These are phyloP conservation scores for Corrigiola litoralis DNA, from an alignment of 179 eudicot species.

Conservation along the genomic window DNA sequence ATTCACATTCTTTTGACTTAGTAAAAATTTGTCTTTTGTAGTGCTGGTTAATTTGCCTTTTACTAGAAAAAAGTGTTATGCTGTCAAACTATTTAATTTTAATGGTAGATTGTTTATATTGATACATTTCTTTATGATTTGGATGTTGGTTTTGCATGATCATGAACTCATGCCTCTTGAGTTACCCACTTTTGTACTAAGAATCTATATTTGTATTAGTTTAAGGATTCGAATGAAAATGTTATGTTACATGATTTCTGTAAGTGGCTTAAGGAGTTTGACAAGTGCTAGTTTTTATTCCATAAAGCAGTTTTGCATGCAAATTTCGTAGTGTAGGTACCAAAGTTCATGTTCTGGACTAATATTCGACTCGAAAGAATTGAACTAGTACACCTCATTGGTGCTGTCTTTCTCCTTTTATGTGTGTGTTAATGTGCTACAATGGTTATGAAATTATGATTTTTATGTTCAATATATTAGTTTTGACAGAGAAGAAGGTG, in stretches of 20 bases:
- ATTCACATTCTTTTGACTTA: background rate
- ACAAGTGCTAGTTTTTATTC: background rate
- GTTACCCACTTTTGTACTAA: background rate
- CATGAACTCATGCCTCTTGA: too few relatives aligned
- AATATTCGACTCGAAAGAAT: too few relatives aligned
- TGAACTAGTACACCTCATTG: too few relatives aligned
- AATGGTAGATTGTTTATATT: too few relatives aligned
- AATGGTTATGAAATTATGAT: too few relatives aligned
- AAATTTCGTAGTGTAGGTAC: background rate
- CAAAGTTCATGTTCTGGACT: background rate
- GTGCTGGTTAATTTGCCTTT: background rate
- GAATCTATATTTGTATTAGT: constrained; percentile 3
- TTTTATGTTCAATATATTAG: too few relatives aligned
- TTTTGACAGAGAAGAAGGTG: too few relatives aligned
- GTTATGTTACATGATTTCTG: background rate
- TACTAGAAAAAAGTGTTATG: too few relatives aligned
- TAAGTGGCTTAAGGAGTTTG: background rate
- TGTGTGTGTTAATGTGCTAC: too few relatives aligned
- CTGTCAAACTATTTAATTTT: too few relatives aligned
- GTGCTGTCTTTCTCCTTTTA: too few relatives aligned
- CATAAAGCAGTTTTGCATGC: background rate
- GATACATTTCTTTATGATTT: background rate
- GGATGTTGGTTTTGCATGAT: too few relatives aligned
- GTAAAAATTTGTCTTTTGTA: background rate
- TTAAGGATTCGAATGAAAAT: background rate